Evolutionary conservation across 495 filamentous ascomycete genomes (phyloP).

Genomic region (Durotheca rogersii): DNA sequence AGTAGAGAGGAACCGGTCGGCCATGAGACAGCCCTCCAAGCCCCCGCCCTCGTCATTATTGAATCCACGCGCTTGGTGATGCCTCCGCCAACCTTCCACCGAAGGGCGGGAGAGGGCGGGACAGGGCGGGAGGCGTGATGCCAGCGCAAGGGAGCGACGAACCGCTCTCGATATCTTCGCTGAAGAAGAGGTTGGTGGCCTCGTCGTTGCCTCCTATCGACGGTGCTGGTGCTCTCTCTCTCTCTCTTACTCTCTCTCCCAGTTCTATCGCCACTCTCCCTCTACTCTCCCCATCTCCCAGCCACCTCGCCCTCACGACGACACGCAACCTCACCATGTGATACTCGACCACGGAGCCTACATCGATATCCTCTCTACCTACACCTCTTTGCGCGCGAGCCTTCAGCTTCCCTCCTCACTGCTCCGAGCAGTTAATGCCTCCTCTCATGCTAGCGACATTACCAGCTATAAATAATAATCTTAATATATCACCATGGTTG

Average conservation of each 20-base stretch:
- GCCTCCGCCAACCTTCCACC: slow-evolving; percentile 12
- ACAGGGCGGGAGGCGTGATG: slow-evolving; percentile 5
- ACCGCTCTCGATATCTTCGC: slow-evolving; percentile 4
- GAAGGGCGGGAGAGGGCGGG: slow-evolving; percentile 9
- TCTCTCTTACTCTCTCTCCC: too few species aligned
- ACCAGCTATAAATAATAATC: too few species aligned
- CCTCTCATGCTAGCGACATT: slow-evolving; percentile 14
- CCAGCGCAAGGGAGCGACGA: slow-evolving; percentile 21
- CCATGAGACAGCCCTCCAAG: slow-evolving; percentile 26
- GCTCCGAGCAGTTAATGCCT: background rate
- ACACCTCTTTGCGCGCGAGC: background rate
- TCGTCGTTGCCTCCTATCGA: slow-evolving; percentile 4
- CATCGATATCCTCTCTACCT: slow-evolving; percentile 3
- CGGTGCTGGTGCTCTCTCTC: slow-evolving; percentile 6
- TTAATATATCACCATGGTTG: slow-evolving; percentile 23
- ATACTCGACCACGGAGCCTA: slow-evolving; percentile 1
- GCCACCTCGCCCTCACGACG: slow-evolving; percentile 8
- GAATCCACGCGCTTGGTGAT: slow-evolving; percentile 16
- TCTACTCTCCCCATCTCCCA: slow-evolving; percentile 13
- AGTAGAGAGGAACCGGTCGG: too few species aligned
- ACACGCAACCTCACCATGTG: background rate
- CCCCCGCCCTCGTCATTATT: slow-evolving; percentile 31
- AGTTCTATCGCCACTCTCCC: too few species aligned
- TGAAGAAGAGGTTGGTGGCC: slow-evolving; percentile 21
- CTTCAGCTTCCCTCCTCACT: background rate